Evolutionary conservation across 129 eudicot species (phyloP), one percentile per base, ranked within the genome.

Genomic region (Logfia minima): DNA sequence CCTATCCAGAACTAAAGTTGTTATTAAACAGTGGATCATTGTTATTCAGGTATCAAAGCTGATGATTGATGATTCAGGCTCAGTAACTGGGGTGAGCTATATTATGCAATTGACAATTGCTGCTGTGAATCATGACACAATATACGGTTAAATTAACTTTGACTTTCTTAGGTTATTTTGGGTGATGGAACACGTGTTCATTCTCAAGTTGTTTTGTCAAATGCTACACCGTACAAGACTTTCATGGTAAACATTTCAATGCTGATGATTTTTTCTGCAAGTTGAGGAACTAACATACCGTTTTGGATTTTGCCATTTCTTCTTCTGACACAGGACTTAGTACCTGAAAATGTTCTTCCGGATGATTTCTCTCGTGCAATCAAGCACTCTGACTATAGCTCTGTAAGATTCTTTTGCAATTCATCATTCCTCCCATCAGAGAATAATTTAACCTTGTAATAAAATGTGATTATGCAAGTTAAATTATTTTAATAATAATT

Each of bases 221-320:
- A 95, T 88, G 97, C 99, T 18, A 95, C 97, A 11, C 92, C 96
- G 5, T 86, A 91, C 84, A 95, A 76, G 85, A 95, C 99, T 75
- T 95, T 95, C 79, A 81, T 89, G 97, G 99, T 94, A 87, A 74
- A 26, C 7, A 65, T 55, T 60, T 34, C 43, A 48, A 65, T 24
- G 28, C 74, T 72, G 29, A 53, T 39, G 24, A 43, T 58, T 69
- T 45, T 74, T 74, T 45, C 17, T 75, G 81, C 56, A 23, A 48
- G 61, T 75, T 75, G 58, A 71, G 71, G 13, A 62, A 77, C 48
- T 60, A 73, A 62, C 37, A 10, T 65, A 63, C 31, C 24, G 26
- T 24, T 26, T 64, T 55, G 65, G 29, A 59, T 63, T 35, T 18
- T 37, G 17, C 69, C 75, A 28, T 80, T 83, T 55, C 26, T 53